Base-by-base conservation (phyloP, 441 rosid species). In the Metrosideros polymorpha region DNA sequence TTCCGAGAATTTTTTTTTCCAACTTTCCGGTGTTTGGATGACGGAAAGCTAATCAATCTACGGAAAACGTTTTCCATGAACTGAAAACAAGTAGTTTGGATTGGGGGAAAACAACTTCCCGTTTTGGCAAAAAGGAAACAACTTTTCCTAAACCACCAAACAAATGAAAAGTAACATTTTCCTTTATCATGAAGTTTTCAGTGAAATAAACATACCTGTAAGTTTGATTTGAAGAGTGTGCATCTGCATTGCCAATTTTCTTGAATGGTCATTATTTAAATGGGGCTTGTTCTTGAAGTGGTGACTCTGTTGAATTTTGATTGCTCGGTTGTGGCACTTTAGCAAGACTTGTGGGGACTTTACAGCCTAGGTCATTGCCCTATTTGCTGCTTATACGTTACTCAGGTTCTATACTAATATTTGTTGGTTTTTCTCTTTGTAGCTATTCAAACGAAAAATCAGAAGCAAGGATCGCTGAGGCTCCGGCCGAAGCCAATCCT, bases 371-470 rank as follows among this genome's bases (percentile, higher is more conserved):
- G 24, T 75, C 47, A 61, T 30, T 52, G 30, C 56, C 22, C 42
- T 66, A 32, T 7, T 45, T 50, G 63, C 42, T 17, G 53, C n/a
- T 13, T 25, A 39, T 56, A 30, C 17, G 42, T 29, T 29, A 76
- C 63, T 59, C 27, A n/a, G 25, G 29, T 27, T 82, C 79, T 6
- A 43, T 30, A 39, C 82, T 22, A 13, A 82, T 51, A 39, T 25
- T 17, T 32, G 57, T 30, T 13, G 8, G n/a, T 52, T 83, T 25
- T 42, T 63, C 61, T 51, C 84, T 35, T 29, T 55, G 61, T 45
- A 83, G 88, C 30, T 86, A 82, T 66, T 86, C 88, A 13, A 86
- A 86, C 1, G 88, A 86, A 83, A 86, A 86, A 50, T 86, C 88
- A 61, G 85, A 86, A 66, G 84, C 85, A 27, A 51, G 88, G 52